Evolutionary conservation across 768 basidiomycete genomes (phyloP).

Genomic region (Gymnopilus dilepis): DNA sequence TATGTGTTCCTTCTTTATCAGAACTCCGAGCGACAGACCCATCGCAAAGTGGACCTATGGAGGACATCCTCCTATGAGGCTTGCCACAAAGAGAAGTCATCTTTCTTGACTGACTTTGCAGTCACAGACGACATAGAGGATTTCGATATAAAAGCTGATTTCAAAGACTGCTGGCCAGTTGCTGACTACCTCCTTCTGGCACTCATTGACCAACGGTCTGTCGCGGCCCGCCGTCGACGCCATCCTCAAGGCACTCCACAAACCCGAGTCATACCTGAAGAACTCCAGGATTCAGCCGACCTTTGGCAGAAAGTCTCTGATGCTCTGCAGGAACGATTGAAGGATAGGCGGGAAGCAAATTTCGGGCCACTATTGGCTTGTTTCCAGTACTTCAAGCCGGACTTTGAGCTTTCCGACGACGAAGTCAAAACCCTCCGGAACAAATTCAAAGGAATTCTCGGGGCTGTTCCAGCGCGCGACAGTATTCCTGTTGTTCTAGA

Average conservation of each 20-base stretch:
- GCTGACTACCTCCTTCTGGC: neutral
- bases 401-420: neutral
- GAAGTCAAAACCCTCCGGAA: neutral
- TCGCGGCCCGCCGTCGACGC: too few species aligned
- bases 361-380: neutral
- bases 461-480: too few species aligned
- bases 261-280: too few species aligned
- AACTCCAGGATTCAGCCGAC: neutral
- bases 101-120: too few species aligned
- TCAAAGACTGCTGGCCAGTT: neutral
- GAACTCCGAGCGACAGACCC: neutral
- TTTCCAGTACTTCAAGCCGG: neutral
- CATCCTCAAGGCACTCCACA: too few species aligned
- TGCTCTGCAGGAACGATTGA: neutral
- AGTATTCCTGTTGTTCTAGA: too few species aligned
- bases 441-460: neutral
- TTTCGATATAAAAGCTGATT: neutral
- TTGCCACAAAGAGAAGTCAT: constrained; percentile 1
- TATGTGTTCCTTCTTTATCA: constrained; percentile 23
- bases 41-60: neutral
- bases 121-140: too few species aligned
- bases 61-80: neutral
- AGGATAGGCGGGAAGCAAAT: neutral
- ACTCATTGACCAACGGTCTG: too few species aligned
- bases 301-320: neutral